Percentiles rank a stretch among this genome's conserved stretches.
phyloP scores from a whole-genome alignment of 2,329 filamentous ascomycete species.

The Aspergillus neoniger region DNA sequence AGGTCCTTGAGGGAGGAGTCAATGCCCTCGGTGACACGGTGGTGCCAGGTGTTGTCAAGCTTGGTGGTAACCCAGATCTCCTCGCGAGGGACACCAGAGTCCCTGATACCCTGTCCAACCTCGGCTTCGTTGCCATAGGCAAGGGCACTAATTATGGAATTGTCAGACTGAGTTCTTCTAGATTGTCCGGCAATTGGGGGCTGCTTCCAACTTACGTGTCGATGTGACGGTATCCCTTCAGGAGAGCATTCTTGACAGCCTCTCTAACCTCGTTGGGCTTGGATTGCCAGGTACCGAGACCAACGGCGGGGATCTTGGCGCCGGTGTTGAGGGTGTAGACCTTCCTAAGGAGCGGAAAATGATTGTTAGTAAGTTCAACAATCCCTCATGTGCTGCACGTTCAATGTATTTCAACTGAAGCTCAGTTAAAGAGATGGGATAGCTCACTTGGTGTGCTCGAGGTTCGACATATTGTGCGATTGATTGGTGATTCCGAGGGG shows the following conservation, averaged over 20 bases:
- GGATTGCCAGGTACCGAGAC: slow-evolving; percentile 60
- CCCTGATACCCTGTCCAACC: slow-evolving; percentile 66
- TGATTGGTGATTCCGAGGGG: not conserved
- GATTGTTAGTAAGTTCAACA: not conserved
- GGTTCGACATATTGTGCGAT: slow-evolving; percentile 28
- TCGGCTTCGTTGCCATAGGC: slow-evolving; percentile 67
- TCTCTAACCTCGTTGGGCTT: slow-evolving; percentile 53
- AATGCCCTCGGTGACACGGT: slow-evolving; percentile 63
- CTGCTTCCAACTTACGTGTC: slow-evolving; percentile 46
- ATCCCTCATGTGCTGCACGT: too few relatives aligned
- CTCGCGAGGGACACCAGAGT: slow-evolving; percentile 66
- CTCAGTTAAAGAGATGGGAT: not conserved
- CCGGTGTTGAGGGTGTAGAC: slow-evolving; percentile 53
- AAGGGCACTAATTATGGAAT: slow-evolving; percentile 30
- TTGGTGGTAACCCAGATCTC: slow-evolving; percentile 72
- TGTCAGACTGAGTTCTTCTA: not conserved
- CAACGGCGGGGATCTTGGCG: slow-evolving; percentile 51
- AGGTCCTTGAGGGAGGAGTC: slow-evolving; percentile 64
- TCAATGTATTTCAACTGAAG: too few relatives aligned
- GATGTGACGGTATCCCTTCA: slow-evolving; percentile 58
- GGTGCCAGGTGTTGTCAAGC: slow-evolving; percentile 66
- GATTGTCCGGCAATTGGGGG: slow-evolving; percentile 6
- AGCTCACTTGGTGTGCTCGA: slow-evolving; percentile 34
- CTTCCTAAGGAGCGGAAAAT: slow-evolving; percentile 28
- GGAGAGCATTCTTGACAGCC: slow-evolving; percentile 52